phyloP scores from a whole-genome alignment of 345 rosid genomes.

The Clausena lansium region DNA sequence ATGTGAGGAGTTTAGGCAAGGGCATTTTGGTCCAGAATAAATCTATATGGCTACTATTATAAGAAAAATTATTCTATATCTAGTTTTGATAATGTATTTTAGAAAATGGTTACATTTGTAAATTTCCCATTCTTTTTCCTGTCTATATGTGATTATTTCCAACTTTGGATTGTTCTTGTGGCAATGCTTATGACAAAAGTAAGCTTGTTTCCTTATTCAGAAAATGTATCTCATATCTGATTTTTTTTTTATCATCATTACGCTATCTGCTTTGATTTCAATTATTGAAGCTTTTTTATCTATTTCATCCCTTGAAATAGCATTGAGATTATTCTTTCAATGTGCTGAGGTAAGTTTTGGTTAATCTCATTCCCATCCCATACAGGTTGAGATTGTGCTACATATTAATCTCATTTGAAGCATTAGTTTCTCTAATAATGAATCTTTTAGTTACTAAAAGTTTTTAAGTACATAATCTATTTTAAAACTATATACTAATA shows the following conservation, averaged over 20 bases:
- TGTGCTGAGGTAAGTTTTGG: constrained; percentile 74
- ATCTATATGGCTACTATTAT: too few species aligned
- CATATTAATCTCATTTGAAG: neutral
- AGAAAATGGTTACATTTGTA: too few species aligned
- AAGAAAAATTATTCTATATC: too few species aligned
- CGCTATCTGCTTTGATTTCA: constrained; percentile 25
- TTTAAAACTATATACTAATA: neutral
- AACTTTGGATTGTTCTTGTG: neutral
- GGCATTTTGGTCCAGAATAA: too few species aligned
- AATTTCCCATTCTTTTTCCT: too few species aligned
- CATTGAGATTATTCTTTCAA: constrained; percentile 70
- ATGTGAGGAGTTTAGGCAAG: too few species aligned
- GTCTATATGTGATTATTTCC: constrained; percentile 9
- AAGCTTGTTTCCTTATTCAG: neutral
- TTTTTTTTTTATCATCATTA: neutral
- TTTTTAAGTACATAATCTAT: neutral
- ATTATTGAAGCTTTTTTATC: constrained; percentile 62
- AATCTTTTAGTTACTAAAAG: neutral
- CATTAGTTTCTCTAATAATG: neutral
- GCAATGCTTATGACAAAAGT: neutral
- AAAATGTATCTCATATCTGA: neutral
- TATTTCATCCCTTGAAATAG: constrained; percentile 75
- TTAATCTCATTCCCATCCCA: neutral
- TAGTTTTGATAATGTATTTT: too few species aligned
- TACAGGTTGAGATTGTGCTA: neutral